These are phyloP conservation scores for Pseudoneurospora amorphoporcata DNA, from an alignment of 495 filamentous ascomycete genomes.

Conservation along the genomic window DNA sequence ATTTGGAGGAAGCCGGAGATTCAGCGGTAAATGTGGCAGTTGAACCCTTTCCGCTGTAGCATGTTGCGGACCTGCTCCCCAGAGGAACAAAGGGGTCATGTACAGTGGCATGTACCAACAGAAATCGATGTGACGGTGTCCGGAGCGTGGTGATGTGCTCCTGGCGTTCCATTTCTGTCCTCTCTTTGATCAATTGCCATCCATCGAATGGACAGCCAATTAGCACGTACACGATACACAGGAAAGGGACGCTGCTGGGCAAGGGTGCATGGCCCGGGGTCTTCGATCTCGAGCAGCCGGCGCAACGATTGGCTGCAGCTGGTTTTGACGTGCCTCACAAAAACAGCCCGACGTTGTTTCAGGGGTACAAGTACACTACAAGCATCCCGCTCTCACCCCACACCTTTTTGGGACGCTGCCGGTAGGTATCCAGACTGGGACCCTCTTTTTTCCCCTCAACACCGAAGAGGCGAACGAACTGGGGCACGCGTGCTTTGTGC, in stretches of 20 bases:
- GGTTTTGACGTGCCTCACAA: constrained; percentile 14
- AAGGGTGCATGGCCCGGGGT: constrained; percentile 20
- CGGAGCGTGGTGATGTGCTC: background rate
- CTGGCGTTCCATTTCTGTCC: background rate
- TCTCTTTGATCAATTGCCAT: background rate
- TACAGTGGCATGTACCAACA: background rate
- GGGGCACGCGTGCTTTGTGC: background rate
- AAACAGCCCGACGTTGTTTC: constrained; percentile 17
- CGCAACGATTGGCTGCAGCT: constrained; percentile 11
- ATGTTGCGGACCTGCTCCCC: background rate
- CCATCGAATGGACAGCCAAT: constrained; percentile 9
- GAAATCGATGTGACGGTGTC: background rate
- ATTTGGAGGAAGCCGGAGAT: background rate
- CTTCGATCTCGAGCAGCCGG: constrained; percentile 12
- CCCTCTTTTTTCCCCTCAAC: background rate
- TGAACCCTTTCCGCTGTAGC: background rate
- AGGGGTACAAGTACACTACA: constrained; percentile 14
- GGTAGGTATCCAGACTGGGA: background rate
- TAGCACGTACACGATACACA: constrained; percentile 1
- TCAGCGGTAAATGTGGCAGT: background rate
- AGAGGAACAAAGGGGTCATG: background rate
- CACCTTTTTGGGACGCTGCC: background rate
- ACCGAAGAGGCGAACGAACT: background rate
- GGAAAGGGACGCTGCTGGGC: constrained; percentile 4
- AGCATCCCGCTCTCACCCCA: constrained; percentile 6